Evolutionary conservation across 306 rosid species (phyloP), one percentile per base, ranked within the genome.

Genomic region (Comarum palustre): DNA sequence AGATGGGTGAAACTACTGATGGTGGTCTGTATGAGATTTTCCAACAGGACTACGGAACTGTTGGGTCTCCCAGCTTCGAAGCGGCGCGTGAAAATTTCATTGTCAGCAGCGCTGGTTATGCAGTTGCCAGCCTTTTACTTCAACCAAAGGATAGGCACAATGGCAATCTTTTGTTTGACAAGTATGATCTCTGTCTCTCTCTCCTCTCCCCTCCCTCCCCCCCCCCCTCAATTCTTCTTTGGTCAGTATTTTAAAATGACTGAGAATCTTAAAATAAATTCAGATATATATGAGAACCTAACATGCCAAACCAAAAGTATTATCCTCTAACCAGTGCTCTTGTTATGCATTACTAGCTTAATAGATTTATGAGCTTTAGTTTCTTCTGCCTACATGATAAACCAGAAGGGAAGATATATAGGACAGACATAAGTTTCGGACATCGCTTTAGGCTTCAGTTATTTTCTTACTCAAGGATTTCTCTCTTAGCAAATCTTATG

Each of bases 141-240:
- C 99, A 94, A 82, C 99, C 99, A 68, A 94, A 94, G 89, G 99
- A 94, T 76, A 85, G 99, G 73, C 99, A 94, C 85, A 94, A 91
- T 60, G 99, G 97, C 73, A 94, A 94, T 81, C 97, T 94, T 77
- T 87, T 94, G 69, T 79, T 91, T 36, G 97, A 91, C 81, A 84
- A 80, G 98, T 94, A 91, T 55, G 84, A 32, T 79, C 66, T 63
- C 20, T 68, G 64, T 59, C 79, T 57, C 46, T 45, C 48, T 14
- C 16, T 0, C 55, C n/a, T n/a, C n/a, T n/a, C 78, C 65, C 60
- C 64, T 46, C 25, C 17, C 48, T 63, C 46, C n/a, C n/a, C 78
- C 65, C 60, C 64, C 51, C 25, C 17, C 48, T 63, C 46, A 27
- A 12, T 43, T 19, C 39, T 43, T 31, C 8, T 69, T 34, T 47